These are phyloP conservation scores for Sclerotiophoma versabilis DNA, from an alignment of 2,329 filamentous ascomycete genomes.

Conservation along the genomic window DNA sequence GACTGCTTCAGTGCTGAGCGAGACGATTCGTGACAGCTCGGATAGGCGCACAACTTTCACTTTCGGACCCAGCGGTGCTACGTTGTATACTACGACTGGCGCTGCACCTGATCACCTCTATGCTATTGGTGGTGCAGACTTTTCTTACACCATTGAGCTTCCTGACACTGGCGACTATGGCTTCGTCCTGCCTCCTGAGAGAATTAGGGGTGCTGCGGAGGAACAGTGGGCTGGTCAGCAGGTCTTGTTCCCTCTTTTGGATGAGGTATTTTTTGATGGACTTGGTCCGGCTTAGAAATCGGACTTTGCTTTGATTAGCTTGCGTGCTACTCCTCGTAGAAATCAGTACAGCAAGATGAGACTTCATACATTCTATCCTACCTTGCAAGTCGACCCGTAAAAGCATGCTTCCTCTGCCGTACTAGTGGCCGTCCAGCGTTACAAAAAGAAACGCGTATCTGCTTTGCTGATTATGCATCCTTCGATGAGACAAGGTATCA, in stretches of 20 bases:
- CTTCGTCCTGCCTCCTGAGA: conserved; percentile 57
- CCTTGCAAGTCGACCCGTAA: too few species aligned
- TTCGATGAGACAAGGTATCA: neutral
- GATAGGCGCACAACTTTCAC: conserved; percentile 46
- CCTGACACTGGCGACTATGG: conserved; percentile 57
- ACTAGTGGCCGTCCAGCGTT: too few species aligned
- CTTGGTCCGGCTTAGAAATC: conserved; percentile 25
- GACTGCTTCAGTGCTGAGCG: conserved; percentile 56
- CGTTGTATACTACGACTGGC: conserved; percentile 64
- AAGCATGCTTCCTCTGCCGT: too few species aligned
- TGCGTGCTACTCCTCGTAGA: neutral
- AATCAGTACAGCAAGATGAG: neutral
- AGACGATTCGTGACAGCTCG: conserved; percentile 58
- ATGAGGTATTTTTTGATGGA: conserved; percentile 40
- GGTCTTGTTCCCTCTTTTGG: conserved; percentile 32
- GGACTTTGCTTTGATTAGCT: neutral
- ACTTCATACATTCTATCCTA: too few species aligned
- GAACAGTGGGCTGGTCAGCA: conserved; percentile 55
- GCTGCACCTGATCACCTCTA: conserved; percentile 53
- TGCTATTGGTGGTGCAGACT: conserved; percentile 51
- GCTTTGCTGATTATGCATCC: too few species aligned
- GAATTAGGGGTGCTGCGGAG: conserved; percentile 55
- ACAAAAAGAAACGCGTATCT: too few species aligned
- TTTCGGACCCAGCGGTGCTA: conserved; percentile 61
- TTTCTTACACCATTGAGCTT: conserved; percentile 57